Evolutionary conservation across 208 protist genomes (phyloP), one percentile per base, ranked within the genome.

Genomic region (Trypanosoma congolense): DNA sequence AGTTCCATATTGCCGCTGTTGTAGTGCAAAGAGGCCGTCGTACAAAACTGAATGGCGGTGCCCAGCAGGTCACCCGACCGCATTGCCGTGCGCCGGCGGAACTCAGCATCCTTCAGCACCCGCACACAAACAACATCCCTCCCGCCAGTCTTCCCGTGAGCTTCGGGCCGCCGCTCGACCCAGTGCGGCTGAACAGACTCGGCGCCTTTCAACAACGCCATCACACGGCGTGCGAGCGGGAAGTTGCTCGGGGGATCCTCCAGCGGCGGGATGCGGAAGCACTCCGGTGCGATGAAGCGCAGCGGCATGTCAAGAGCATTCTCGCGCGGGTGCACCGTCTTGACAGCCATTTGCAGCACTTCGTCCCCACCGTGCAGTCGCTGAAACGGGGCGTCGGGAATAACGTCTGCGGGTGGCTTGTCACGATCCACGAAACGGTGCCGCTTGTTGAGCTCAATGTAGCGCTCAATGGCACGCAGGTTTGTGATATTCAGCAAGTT

Each of bases 1-100:
- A 68, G 62, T 56, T 89, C 80, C 30, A 87, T 53, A 68, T 92
- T 92, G 40, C 80, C 78, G 66, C 72, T 78, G 61, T 87, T 92
- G 79, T 93, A 95, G 59, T 86, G 68, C 48, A 95, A 41, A 18
- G 67, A 70, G n/a, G 77, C 88, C 2, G 72, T 65, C 2, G 71
- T 59, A 43, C 72, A 83, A 45, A 77, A 73, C 9, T 88, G 73
- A 31, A 60, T 64, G 1, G 77, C 80, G n/a, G 71, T 74, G 30
- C 81, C 70, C 14, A 19, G 40, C n/a, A 56, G 67, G 33, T 91
- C 71, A 9, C 74, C 75, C 4, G 65, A 58, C 10, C 88, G 76
- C 35, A 80, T 40, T 10, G 84, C 73, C 4, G 80, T 64, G 52
- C 80, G 73, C 25, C 75, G 77, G n/a, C 80, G 79, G 26, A 73